A percentile compares a stretch with the other conserved stretches of the same genome.
Evolutionary conservation across 176 grass and related monocot species (phyloP).

Genomic region (Poa annua): DNA sequence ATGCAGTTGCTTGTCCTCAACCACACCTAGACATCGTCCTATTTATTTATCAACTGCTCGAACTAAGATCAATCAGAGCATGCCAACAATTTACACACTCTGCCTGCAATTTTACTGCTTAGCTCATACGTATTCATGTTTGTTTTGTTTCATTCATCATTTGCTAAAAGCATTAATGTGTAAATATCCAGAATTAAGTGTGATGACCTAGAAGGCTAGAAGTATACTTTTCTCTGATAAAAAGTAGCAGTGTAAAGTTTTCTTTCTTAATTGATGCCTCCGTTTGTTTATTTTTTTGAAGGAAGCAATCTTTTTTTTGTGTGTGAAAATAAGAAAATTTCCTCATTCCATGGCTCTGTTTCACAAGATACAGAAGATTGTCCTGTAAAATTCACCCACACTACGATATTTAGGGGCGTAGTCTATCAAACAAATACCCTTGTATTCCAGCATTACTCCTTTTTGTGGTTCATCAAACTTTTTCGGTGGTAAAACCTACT

Average conservation of each 20-base stretch:
- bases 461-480: neutral
- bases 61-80: neutral
- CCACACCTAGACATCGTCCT: no score
- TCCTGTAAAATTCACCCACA: neutral
- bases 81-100: neutral
- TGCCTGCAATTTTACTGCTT: neutral
- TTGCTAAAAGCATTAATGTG: neutral
- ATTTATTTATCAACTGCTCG: neutral
- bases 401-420: neutral
- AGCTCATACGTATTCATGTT: neutral
- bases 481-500: neutral
- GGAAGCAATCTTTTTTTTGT: neutral
- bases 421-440: neutral
- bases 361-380: neutral
- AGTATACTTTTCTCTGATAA: neutral
- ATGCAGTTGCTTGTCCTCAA: neutral
- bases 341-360: neutral
- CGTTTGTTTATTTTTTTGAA: neutral
- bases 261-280: neutral
- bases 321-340: neutral
- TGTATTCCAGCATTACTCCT: neutral
- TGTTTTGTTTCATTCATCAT: constrained; percentile 4
- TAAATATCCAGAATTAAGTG: neutral
- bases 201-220: neutral
- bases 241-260: neutral